Evolutionary conservation across 257 asterid species (phyloP).

Genomic region (Solanum infundibuliforme): DNA sequence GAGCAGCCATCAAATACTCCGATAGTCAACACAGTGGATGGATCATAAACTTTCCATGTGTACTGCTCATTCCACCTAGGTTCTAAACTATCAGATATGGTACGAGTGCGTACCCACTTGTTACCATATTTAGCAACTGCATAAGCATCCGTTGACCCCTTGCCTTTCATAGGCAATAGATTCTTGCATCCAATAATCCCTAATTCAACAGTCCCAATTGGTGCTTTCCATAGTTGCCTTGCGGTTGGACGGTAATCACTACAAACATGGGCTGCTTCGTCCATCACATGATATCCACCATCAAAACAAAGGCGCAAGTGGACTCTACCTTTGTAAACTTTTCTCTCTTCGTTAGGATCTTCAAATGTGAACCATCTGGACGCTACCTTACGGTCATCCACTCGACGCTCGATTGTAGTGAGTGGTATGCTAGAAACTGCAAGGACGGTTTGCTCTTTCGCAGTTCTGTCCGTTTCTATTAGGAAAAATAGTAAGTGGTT

Average conservation of each 20-base stretch:
- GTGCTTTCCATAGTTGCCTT: slow-evolving; percentile 79
- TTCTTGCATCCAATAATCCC: slow-evolving; percentile 76
- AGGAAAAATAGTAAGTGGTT: slow-evolving; percentile 28
- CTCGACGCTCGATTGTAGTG: slow-evolving; percentile 59
- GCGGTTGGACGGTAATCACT: slow-evolving; percentile 91
- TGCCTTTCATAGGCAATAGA: slow-evolving; percentile 56
- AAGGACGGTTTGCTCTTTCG: slow-evolving; percentile 36
- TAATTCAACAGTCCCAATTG: slow-evolving; percentile 51
- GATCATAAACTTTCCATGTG: slow-evolving; percentile 87
- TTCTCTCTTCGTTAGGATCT: slow-evolving; percentile 40
- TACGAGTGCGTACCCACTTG: slow-evolving; percentile 86
- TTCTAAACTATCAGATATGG: slow-evolving; percentile 52
- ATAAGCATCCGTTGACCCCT: slow-evolving; percentile 77
- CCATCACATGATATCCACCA: slow-evolving; percentile 94
- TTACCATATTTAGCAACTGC: slow-evolving; percentile 75
- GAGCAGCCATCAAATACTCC: slow-evolving; percentile 67
- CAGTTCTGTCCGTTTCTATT: slow-evolving; percentile 31
- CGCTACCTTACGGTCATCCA: slow-evolving; percentile 65
- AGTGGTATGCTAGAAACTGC: slow-evolving; percentile 53
- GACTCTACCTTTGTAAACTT: slow-evolving; percentile 56
- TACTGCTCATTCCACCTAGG: slow-evolving; percentile 93
- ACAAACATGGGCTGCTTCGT: slow-evolving; percentile 66
- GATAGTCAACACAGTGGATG: slow-evolving; percentile 65
- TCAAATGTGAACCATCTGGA: slow-evolving; percentile 79
- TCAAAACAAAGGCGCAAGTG: slow-evolving; percentile 70